Base-by-base conservation (phyloP, 495 filamentous ascomycete genomes). In the Podospora pseudoanserina region DNA sequence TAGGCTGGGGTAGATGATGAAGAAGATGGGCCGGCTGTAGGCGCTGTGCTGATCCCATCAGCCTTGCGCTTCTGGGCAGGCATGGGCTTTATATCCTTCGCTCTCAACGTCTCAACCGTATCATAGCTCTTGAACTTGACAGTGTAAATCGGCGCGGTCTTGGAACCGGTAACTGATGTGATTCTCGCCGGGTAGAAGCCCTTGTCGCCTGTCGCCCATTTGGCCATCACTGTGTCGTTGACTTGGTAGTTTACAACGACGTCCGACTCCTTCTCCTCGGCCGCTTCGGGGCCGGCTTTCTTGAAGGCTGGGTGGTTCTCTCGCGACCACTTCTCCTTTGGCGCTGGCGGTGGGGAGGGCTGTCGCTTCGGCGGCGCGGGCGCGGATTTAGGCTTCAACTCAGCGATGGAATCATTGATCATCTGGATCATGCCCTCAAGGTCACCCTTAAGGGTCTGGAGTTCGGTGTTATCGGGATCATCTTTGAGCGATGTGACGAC, bases 81-180 rank as follows among this genome's bases (percentile, higher is more conserved):
- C 53, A 94, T 79, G 65, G 94, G 90, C 69, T 90, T 90, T 74
- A 99, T 90, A 75, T 97, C 92, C 80, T 92, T 91, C 67, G 88
- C 85, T 63, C 90, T 86, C 69, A 97, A 81, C 59, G 91, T 96
- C 79, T 97, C 92, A 59, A 92, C 92, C 18, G 87, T 93, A 68
- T 88, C 86, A 74, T 98, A 97, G 65, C 85, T 90, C 79, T 94
- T 93, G 84, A 98, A 99, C 63, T 89, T 94, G 69, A 99, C 94
- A 62, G 91, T 89, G 76, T 97, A 99, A 63, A 97, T 89, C 18
- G 94, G 96, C 44, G 90, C 90, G 64, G 87, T 90, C 20, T 89
- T 89, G 4, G 92, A 95, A 69, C 95, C 95, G 53, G 94, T 97
- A 71, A 97, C 94, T 34, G 91, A 93, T 19, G 91, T 95, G 79